Percentiles rank a stretch among this genome's conserved stretches.
Evolutionary conservation across 108 stramenopile genomes (phyloP).

Genomic region (Cyclotella baltica): DNA sequence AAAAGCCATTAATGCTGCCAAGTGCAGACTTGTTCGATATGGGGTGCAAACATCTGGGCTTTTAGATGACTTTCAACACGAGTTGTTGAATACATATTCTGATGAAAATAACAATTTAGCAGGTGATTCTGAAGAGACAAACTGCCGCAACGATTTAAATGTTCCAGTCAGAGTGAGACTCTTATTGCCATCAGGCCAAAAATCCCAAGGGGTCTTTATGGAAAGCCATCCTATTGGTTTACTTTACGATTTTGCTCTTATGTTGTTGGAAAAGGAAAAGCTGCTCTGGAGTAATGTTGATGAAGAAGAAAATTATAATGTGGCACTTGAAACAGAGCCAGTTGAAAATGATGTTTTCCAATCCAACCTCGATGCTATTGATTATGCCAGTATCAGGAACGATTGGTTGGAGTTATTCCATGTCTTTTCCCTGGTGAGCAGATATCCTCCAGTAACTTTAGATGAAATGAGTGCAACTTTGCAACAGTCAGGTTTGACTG

Average conservation of each 20-base stretch:
- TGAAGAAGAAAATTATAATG: not conserved
- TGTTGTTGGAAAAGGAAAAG: constrained; percentile 23
- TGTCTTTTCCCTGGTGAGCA: constrained; percentile 24
- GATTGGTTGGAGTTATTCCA: constrained; percentile 38
- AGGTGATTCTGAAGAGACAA: not conserved
- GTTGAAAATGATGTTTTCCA: not conserved
- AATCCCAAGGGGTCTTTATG: constrained; percentile 20
- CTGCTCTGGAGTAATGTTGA: constrained; percentile 18
- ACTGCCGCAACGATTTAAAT: not conserved
- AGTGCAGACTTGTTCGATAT: constrained; percentile 14
- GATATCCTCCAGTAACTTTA: constrained; percentile 25
- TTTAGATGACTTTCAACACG: constrained; percentile 9
- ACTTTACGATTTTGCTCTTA: constrained; percentile 43
- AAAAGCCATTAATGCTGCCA: constrained; percentile 14
- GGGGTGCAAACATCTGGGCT: constrained; percentile 20
- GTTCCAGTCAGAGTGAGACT: constrained; percentile 38
- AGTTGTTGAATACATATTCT: not conserved
- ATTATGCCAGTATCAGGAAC: constrained; percentile 4
- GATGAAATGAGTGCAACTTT: constrained; percentile 30
- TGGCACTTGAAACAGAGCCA: not conserved
- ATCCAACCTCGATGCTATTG: not conserved
- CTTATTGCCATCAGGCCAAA: constrained; percentile 38
- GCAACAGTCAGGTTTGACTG: constrained; percentile 21
- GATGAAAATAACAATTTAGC: not conserved
- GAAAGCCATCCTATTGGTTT: constrained; percentile 31